Conservation (phyloP, 345 rosid species). For the Populus alba region DNA sequence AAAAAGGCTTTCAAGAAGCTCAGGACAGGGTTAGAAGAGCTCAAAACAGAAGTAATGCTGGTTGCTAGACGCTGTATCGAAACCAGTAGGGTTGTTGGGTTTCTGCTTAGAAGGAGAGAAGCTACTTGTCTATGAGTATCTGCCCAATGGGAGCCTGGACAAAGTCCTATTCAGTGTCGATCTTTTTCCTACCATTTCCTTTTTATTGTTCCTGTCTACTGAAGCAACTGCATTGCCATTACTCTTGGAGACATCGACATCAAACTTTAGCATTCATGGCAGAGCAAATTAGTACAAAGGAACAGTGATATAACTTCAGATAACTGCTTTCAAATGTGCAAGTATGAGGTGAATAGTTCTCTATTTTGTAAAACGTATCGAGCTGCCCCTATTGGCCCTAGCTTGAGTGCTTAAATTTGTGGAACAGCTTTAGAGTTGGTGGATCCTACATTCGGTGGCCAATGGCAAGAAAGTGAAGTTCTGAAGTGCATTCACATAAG, state of each 20-base stretch:
- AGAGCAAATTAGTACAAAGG: no score
- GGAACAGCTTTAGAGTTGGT: slow-evolving; percentile 12
- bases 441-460: slow-evolving; percentile 19
- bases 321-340: background rate
- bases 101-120: no score
- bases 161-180: background rate
- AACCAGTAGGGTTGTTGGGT: no score
- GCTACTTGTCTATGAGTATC: no score
- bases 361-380: no score
- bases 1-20: slow-evolving; percentile 30
- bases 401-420: background rate
- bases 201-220: no score
- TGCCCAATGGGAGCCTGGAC: no score
- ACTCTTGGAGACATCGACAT: no score
- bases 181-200: no score
- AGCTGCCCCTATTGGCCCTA: no score
- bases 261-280: no score
- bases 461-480: slow-evolving; percentile 20
- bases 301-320: background rate
- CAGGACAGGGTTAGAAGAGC: slow-evolving; percentile 37
- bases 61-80: slow-evolving; percentile 37
- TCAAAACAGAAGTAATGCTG: slow-evolving; percentile 40
- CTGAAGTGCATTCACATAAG: slow-evolving; percentile 34
- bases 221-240: no score
- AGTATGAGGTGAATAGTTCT: background rate